Conservation (phyloP, 202 grass and related monocot genomes). For the Carex sylvatica region DNA sequence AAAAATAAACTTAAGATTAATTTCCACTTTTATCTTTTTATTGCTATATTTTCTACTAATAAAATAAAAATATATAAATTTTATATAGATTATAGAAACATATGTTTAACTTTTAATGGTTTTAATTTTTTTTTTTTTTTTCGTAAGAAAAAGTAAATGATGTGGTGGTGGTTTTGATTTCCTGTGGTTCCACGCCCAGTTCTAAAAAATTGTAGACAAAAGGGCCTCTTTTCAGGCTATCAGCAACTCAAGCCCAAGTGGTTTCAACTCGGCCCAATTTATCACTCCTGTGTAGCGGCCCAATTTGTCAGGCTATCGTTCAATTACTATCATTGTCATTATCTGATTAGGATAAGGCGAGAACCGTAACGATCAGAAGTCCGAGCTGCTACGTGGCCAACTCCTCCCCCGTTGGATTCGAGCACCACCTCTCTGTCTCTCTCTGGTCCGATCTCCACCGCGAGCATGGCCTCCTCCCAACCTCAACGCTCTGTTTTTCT, state of each 20-base stretch:
- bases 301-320: no score
- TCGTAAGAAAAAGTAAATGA: no score
- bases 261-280: not conserved
- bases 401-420: constrained; percentile 11
- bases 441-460: not conserved
- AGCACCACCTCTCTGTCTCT: constrained; percentile 2
- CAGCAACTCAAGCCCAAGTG: not conserved
- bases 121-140: no score
- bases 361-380: not conserved
- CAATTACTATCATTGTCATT: not conserved
- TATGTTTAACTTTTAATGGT: no score
- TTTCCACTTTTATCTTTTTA: no score
- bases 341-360: not conserved
- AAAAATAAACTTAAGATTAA: no score
- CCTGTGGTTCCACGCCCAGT: no score
- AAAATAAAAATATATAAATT: no score
- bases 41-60: no score
- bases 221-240: not conserved
- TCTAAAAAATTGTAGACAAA: not conserved
- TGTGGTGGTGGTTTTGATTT: no score
- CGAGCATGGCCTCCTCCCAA: constrained; percentile 23
- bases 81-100: no score
- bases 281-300: not conserved
- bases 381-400: constrained; percentile 16
- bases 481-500: constrained; percentile 47